Base-by-base conservation (phyloP, 257 asterid species). In the Fraxinus americana region DNA sequence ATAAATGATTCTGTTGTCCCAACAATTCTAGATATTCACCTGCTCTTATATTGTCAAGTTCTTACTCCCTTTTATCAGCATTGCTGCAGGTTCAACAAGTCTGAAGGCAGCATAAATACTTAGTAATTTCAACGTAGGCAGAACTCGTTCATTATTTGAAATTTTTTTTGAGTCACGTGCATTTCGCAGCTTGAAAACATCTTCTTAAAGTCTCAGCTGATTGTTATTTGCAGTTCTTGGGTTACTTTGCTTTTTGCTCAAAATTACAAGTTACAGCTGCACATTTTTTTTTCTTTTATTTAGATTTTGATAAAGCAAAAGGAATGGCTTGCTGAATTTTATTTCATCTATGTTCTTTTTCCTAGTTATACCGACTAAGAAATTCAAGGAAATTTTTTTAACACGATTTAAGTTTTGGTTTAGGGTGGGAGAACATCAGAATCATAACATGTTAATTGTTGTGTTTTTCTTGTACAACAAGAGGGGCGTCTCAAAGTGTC, bases 11-110 rank as follows among this genome's bases (percentile, higher is more conserved):
- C 27, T 54, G 65, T n/a, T 54, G 30, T 76, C 34, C 27, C 4
- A 5, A 4, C 43, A 67, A 32, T 38, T 38, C 29, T 45, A 61
- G 77, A 70, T 52, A 38, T 70, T 78, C 23, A 30, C 76, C 25
- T 29, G 39, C 32, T 70, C 21, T 74, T 70, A 27, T 72, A 43
- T 57, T 59, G 32, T 65, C 75, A 25, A 66, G 78, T 32, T 81
- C 65, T 74, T 14, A 36, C 34, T 25, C 32, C 39, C 43, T 17
- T 39, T 35, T 39, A 66, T 74, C 36, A 27, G 48, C 75, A 43
- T 70, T 70, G 70, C 41, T 52, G 45, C 77, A 57, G 43, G 57
- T 65, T 65, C 16, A 17, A 70, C 25, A 27, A 35, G 74, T 48
- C 74, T 65, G 41, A 48, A 74, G 25, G 75, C 77, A 43, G 48